Evolutionary conservation across 2,329 filamentous ascomycete genomes (phyloP).

Genomic region (Alternaria ventricosa): DNA sequence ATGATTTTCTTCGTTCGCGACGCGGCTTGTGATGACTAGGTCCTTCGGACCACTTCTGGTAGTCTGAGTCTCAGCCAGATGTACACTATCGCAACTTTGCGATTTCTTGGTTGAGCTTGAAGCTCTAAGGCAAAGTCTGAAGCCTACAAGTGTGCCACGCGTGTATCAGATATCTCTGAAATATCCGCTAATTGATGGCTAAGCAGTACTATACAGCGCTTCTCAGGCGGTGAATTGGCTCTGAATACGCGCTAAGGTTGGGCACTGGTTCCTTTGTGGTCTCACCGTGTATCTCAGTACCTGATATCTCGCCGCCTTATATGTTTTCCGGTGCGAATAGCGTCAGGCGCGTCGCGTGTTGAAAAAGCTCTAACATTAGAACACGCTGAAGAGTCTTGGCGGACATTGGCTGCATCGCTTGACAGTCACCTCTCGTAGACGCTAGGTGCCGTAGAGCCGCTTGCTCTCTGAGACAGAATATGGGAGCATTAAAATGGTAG

Average conservation of each 20-base stretch:
- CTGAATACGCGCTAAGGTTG: neutral
- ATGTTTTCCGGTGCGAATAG: neutral
- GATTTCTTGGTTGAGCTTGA: constrained; percentile 46
- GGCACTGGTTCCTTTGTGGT: neutral
- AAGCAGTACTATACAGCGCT: neutral
- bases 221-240: neutral
- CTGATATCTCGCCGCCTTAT: neutral
- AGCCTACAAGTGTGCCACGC: neutral
- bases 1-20: constrained; percentile 11
- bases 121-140: constrained; percentile 48
- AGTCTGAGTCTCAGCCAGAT: constrained; percentile 48
- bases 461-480: neutral
- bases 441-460: neutral
- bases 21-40: constrained; percentile 39
- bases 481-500: neutral
- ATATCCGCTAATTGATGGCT: constrained; percentile 12
- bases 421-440: neutral
- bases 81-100: constrained; percentile 36
- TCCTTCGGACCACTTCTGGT: constrained; percentile 48
- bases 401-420: neutral
- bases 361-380: neutral
- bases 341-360: neutral
- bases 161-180: neutral
- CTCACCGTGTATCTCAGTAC: neutral
- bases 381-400: neutral